phyloP scores from a whole-genome alignment of 83 land plant species.

The Diphasiastrum complanatum region DNA sequence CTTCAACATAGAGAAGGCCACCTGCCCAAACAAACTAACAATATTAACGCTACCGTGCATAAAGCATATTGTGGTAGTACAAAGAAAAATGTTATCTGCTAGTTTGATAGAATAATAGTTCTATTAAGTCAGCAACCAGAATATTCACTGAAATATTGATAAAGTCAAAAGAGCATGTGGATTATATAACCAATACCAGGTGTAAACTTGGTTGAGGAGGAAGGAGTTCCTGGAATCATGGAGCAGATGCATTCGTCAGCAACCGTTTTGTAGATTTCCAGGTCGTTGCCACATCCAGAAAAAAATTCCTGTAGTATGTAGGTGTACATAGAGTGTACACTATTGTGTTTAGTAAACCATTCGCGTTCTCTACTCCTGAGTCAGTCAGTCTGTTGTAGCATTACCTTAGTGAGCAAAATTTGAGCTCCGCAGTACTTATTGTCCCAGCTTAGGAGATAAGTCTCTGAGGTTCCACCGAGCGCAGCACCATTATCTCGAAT shows the following conservation, averaged over 20 bases:
- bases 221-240: not conserved
- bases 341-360: too few species aligned
- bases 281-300: not conserved
- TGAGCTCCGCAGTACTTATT: too few species aligned
- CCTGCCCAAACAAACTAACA: not conserved
- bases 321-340: too few species aligned
- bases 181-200: not conserved
- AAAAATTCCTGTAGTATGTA: not conserved
- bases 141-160: too few species aligned
- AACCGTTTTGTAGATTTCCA: conserved; percentile 1
- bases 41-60: not conserved
- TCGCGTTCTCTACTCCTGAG: not conserved
- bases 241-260: conserved; percentile 8
- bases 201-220: not conserved
- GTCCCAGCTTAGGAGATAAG: conserved; percentile 8
- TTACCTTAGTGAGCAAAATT: not conserved
- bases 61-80: not conserved
- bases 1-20: conserved; percentile 6
- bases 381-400: too few species aligned
- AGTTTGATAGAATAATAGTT: too few species aligned
- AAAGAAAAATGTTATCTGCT: not conserved
- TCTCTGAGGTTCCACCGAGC: conserved; percentile 2
- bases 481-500: not conserved
- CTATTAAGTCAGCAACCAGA: too few species aligned
- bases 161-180: too few species aligned